These are phyloP conservation scores for Hypoxylon sp. DNA, from an alignment of 2,329 filamentous ascomycete species.

Conservation along the genomic window DNA sequence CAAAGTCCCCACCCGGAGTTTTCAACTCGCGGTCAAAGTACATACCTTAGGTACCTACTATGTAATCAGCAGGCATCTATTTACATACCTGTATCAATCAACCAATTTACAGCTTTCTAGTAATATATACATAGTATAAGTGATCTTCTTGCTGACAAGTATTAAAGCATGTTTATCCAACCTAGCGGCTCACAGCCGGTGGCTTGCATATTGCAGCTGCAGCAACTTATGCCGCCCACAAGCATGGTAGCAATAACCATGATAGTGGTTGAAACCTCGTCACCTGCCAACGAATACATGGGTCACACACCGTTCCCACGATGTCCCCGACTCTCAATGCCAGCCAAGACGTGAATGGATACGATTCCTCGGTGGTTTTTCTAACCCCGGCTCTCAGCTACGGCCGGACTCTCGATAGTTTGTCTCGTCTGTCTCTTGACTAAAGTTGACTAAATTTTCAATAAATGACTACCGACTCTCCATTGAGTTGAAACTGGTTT, in stretches of 20 bases:
- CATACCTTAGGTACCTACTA: too few relatives aligned
- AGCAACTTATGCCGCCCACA: conserved; percentile 28
- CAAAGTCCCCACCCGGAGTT: conserved; percentile 28
- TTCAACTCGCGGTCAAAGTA: conserved; percentile 13
- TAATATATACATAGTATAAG: conserved; percentile 19
- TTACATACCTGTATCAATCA: conserved; percentile 5
- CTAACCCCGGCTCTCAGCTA: conserved; percentile 35
- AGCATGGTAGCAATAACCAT: conserved; percentile 22
- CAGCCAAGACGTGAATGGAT: conserved; percentile 17
- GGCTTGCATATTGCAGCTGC: conserved; percentile 21
- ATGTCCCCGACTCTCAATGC: not conserved
- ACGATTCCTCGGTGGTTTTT: conserved; percentile 30
- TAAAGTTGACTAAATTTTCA: conserved; percentile 3
- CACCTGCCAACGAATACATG: conserved; percentile 12
- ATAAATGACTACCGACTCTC: conserved; percentile 21
- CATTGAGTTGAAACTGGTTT: conserved; percentile 27
- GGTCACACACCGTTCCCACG: conserved; percentile 9
- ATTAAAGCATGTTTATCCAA: conserved; percentile 1
- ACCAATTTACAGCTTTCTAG: not conserved
- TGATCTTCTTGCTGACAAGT: conserved; percentile 12
- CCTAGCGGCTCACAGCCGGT: conserved; percentile 27
- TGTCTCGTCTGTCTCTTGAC: conserved; percentile 4
- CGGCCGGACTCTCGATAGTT: conserved; percentile 24
- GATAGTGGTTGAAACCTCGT: conserved; percentile 10
- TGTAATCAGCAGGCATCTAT: conserved; percentile 15